Evolutionary conservation across 139 green algal species (phyloP), one percentile per base, ranked within the genome.

Genomic region (Yamagishiella unicocca): DNA sequence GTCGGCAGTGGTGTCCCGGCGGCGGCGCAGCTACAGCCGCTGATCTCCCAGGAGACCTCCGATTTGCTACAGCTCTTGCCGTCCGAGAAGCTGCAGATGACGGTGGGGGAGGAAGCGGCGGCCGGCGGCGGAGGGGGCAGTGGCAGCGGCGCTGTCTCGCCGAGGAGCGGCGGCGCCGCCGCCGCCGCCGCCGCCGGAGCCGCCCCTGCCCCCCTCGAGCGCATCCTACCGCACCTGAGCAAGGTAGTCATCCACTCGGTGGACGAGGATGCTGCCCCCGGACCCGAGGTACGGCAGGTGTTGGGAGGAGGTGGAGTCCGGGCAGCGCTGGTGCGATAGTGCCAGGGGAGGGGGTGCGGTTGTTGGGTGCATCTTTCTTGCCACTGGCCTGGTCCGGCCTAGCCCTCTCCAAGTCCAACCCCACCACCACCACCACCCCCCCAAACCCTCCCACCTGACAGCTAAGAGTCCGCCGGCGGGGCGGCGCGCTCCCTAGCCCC

Each of bases 141-240:
- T 6, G 76, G 53, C 53, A 38, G 33, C 31, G 31, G 46, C 74
- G 31, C 31, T 27, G 45, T 29, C 73, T 33, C 31, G 33, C 33
- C 31, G 50, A 45, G 2, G 17, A 22, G 3, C 21, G 22, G 14
- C 22, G 55, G 17, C 50, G 45, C 21, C 50, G n/a, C 21, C 21
- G 9, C 3, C 27, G 29, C n/a, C 33, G 31, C 46, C 31, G 45
- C 14, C 45, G n/a, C 31, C 31, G 45, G 19, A 21, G 46, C 4
- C 53, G 9, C n/a, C 31, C 31, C 27, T 10, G 14, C 50, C 4
- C 38, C 50, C 19, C 7, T 17, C 0, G 74, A 50, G 35, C 75
- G 75, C 31, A 64, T 64, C 31, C 31, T 84, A 38, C 77, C 77
- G 40, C 77, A 84, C 25, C 77, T 84, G 9, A 84, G 55, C 29